phyloP scores from a whole-genome alignment of 2,329 filamentous ascomycete genomes.

The Colletotrichum noveboracense region DNA sequence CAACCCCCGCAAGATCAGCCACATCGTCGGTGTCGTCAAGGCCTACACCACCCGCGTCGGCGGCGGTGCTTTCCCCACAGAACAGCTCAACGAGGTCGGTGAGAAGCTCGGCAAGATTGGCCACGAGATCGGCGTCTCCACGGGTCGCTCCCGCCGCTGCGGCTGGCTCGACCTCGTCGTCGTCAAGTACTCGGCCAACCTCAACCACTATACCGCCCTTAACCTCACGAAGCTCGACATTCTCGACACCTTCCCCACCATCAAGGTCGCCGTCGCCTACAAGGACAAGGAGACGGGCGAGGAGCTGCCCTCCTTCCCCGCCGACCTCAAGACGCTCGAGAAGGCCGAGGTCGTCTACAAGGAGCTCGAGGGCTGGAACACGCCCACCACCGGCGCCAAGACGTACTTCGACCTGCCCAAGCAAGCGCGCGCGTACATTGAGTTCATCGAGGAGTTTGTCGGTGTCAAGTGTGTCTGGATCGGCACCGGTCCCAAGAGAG shows the following conservation, averaged over 20 bases:
- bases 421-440: conserved; percentile 69
- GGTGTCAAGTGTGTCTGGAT: conserved; percentile 60
- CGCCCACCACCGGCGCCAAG: conserved; percentile 63
- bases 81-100: conserved; percentile 52
- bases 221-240: conserved; percentile 72
- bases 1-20: conserved; percentile 64
- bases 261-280: conserved; percentile 80
- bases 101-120: conserved; percentile 53
- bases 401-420: conserved; percentile 67
- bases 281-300: conserved; percentile 46
- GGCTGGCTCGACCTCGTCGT: conserved; percentile 64
- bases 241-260: conserved; percentile 74
- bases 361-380: conserved; percentile 73
- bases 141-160: conserved; percentile 65
- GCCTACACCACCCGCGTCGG: conserved; percentile 70
- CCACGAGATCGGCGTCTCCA: conserved; percentile 45
- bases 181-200: conserved; percentile 64
- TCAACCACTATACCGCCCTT: conserved; percentile 71
- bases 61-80: conserved; percentile 71
- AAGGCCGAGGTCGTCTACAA: conserved; percentile 70
- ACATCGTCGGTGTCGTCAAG: conserved; percentile 71
- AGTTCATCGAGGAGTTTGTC: conserved; percentile 70
- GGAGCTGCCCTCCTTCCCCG: conserved; percentile 67
- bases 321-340: conserved; percentile 63
- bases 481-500: conserved; percentile 68